Evolutionary conservation across 2,329 filamentous ascomycete species (phyloP).

Genomic region (Pezicula rhizophila): DNA sequence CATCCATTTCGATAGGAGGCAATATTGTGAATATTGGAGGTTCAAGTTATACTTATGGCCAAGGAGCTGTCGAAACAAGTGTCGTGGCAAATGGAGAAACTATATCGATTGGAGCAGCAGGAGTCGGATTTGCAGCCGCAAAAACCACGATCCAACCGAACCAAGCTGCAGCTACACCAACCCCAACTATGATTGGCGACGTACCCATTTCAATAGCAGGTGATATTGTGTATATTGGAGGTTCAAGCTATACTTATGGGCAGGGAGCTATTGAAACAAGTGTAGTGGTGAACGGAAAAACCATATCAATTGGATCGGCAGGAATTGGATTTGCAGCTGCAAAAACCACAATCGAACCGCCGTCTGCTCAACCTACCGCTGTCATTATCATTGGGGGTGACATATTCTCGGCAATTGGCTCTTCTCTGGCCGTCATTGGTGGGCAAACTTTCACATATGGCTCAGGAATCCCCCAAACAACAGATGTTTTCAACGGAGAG

Average conservation of each 20-base stretch:
- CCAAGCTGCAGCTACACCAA: not conserved
- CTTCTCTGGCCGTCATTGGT: slow-evolving; percentile 13
- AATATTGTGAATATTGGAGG: slow-evolving; percentile 13
- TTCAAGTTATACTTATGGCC: slow-evolving; percentile 15
- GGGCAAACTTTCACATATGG: slow-evolving; percentile 15
- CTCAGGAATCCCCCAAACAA: slow-evolving; percentile 12
- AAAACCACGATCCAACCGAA: slow-evolving; percentile 14
- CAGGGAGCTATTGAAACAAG: slow-evolving; percentile 15
- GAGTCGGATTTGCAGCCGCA: slow-evolving; percentile 13
- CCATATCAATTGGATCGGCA: slow-evolving; percentile 16
- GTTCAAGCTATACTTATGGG: slow-evolving; percentile 16
- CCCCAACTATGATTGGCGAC: slow-evolving; percentile 14
- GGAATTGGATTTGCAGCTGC: slow-evolving; percentile 14
- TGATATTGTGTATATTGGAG: slow-evolving; percentile 12
- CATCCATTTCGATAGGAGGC: slow-evolving; percentile 12
- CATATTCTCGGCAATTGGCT: slow-evolving; percentile 14
- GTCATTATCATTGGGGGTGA: slow-evolving; percentile 17
- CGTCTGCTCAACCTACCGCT: slow-evolving; percentile 13
- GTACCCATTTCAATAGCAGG: slow-evolving; percentile 13
- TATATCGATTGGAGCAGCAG: slow-evolving; percentile 17
- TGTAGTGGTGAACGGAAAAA: slow-evolving; percentile 15
- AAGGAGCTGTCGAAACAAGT: slow-evolving; percentile 15
- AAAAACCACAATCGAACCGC: slow-evolving; percentile 15
- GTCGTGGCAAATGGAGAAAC: slow-evolving; percentile 16
- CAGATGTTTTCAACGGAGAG: slow-evolving; percentile 14